Base-by-base conservation (phyloP, 2,329 filamentous ascomycete genomes). In the Xylaria sp. region DNA sequence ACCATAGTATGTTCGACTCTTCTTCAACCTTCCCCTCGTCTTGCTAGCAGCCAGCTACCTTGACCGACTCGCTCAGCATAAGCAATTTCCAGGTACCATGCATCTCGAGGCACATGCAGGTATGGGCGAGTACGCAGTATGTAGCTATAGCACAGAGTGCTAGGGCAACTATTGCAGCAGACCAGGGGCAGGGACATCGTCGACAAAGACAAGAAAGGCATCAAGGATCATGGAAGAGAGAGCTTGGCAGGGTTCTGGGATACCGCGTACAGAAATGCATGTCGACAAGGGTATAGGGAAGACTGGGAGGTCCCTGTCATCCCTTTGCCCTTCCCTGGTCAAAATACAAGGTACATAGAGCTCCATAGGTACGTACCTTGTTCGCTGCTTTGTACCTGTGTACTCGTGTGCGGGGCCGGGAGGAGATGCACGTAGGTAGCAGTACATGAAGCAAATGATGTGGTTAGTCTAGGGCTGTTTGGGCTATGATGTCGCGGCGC, bases 251-350 rank as follows among this genome's bases (percentile, higher is more conserved):
- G 47, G 52, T 20, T 40, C 47, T 41, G 50, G 39, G 41, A 54
- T 50, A 50, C 54, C 54, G 50, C 50, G 38, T 52, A 39, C 47
- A 49, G n/a, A 48, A 43, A 49, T 53, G 39, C n/a, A 54, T 17
- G 52, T 44, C 48, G 46, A 39, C 42, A 56, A 22, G 20, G 18
- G 46, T 42, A 52, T 48, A 44, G 52, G 52, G 48, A 39, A 39
- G n/a, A n/a, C n/a, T n/a, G n/a, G n/a, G n/a, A n/a, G n/a, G n/a
- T n/a, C n/a, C n/a, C n/a, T n/a, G n/a, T n/a, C n/a, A n/a, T n/a
- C n/a, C n/a, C n/a, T n/a, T n/a, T n/a, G n/a, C n/a, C n/a, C n/a
- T n/a, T n/a, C n/a, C n/a, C n/a, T n/a, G n/a, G n/a, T n/a, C n/a
- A n/a, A n/a, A n/a, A n/a, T n/a, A n/a, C n/a, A n/a, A n/a, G n/a